Evolutionary conservation across 2,329 filamentous ascomycete genomes (phyloP), one percentile per base, ranked within the genome.

Genomic region (Cordyceps javanica): DNA sequence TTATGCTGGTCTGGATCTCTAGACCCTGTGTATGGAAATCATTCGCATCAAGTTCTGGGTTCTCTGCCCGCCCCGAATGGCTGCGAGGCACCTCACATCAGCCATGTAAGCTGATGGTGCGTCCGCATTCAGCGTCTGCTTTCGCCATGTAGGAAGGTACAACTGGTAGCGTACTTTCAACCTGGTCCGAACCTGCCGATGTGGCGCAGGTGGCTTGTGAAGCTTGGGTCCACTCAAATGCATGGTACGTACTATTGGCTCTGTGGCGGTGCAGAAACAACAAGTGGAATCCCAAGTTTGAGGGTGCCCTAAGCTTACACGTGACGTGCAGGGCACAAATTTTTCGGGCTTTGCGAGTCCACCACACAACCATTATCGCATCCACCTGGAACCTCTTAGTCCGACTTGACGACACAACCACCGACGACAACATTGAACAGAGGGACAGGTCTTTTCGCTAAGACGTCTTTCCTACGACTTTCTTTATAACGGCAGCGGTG

Each of bases 401-500:
- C 46, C 58, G 58, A 59, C 58, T 52, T 57, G 51, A 59, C 58
- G 58, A 59, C 53, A 59, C 45, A 56, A 51, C 51, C 58, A 56
- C 23, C 58, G 46, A 56, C 46, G 55, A 54, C 56, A 45, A 57
- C 58, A 34, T 25, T 58, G 4, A 56, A 50, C 57, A 59, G 44
- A 55, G 52, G 70, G 67, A 72, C 74, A 70, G 71, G 74, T 73
- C 75, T 76, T 74, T 74, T 72, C 67, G 69, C 68, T 71, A 74
- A 75, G 74, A 75, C 73, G 70, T 69, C 72, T 68, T 57, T 68
- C 67, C 67, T 67, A 67, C 66, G 62, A 71, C 68, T 69, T 67
- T 68, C 70, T 66, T 68, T 72, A 51, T 45, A 51, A 57, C 55
- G 73, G 72, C 76, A 72, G 71, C 69, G 71, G 70, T 69, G 71